Conservation (phyloP, 768 basidiomycete genomes). For the Psilocybe tampanensis region DNA sequence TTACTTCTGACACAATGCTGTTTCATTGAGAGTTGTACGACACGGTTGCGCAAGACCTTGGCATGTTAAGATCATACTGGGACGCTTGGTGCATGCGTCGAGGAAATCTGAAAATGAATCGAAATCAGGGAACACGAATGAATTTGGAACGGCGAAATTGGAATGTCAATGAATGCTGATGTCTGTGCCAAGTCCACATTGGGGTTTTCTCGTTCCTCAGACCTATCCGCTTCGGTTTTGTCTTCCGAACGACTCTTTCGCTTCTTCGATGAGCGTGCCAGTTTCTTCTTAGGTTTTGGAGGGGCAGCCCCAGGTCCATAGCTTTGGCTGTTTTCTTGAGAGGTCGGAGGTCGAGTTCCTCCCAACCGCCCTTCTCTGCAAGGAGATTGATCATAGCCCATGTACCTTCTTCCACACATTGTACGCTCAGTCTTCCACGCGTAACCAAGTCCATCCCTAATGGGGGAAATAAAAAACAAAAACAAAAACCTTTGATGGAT, state of each 20-base stretch:
- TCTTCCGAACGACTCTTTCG: not conserved
- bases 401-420: constrained; percentile 67
- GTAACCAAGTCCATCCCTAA: constrained; percentile 87
- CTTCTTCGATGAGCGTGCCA: not conserved
- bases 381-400: constrained; percentile 64
- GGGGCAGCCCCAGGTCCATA: not conserved
- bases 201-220: not conserved
- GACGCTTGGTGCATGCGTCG: too few relatives aligned
- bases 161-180: too few relatives aligned
- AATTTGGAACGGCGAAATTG: too few relatives aligned
- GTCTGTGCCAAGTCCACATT: too few relatives aligned
- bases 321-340: constrained; percentile 18
- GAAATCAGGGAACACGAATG: too few relatives aligned
- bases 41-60: too few relatives aligned
- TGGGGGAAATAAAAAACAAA: too few relatives aligned
- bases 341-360: constrained; percentile 44
- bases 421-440: constrained; percentile 85
- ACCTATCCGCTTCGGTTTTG: not conserved
- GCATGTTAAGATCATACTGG: too few relatives aligned
- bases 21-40: too few relatives aligned
- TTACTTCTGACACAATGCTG: too few relatives aligned
- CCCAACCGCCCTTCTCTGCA: constrained; percentile 81
- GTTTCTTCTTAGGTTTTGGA: not conserved
- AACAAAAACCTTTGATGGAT: constrained; percentile 75
- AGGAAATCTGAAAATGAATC: too few relatives aligned